Evolutionary conservation across 2,329 filamentous ascomycete genomes (phyloP).

Genomic region (Grosmannia clavigera): DNA sequence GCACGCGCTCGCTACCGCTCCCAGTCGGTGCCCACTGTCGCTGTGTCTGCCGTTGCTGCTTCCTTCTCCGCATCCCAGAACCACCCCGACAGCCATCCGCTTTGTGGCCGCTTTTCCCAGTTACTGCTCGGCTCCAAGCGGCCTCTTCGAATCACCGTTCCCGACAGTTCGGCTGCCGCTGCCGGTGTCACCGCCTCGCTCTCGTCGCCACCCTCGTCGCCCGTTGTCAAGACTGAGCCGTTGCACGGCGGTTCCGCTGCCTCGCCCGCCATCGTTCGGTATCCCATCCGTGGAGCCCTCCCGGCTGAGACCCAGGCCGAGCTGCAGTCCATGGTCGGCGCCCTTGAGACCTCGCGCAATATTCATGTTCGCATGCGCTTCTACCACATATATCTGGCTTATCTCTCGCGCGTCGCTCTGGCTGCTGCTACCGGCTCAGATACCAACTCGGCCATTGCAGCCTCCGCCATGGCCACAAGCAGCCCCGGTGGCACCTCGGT

Average conservation of each 20-base stretch:
- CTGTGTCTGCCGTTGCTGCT: no score
- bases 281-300: neutral
- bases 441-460: neutral
- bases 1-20: neutral
- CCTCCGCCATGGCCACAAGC: neutral
- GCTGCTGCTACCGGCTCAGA: neutral
- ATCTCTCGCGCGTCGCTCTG: conserved; percentile 4
- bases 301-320: neutral
- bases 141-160: neutral
- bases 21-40: no score
- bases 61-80: neutral
- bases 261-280: neutral
- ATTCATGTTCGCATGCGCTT: conserved; percentile 6
- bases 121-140: neutral
- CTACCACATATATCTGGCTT: conserved; percentile 6
- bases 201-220: neutral
- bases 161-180: neutral
- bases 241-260: neutral
- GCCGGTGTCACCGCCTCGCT: neutral
- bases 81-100: neutral
- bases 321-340: conserved; percentile 3
- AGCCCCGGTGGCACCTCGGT: neutral
- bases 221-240: neutral
- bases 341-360: conserved; percentile 5
- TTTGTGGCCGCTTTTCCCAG: neutral